These are phyloP conservation scores for Emergomyces orientalis DNA, from an alignment of 2,329 filamentous ascomycete species.

Conservation along the genomic window DNA sequence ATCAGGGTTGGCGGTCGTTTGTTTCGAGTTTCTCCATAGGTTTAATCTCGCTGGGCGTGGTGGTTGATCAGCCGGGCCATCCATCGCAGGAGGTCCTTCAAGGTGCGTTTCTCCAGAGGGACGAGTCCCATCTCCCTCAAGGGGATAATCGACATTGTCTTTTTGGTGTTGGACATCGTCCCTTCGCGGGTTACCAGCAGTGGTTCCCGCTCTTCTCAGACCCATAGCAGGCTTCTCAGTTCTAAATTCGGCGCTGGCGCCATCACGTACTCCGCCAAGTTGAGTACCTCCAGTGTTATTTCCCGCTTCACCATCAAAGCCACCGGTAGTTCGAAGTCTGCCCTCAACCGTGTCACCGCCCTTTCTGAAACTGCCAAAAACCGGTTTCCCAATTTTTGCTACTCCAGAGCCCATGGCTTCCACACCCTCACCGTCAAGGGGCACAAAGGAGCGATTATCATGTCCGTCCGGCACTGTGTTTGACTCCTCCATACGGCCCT, in stretches of 20 bases:
- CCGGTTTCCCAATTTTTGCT: slow-evolving; percentile 36
- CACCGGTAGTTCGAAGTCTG: slow-evolving; percentile 28
- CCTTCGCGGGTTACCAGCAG: background rate
- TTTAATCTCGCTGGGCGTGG: slow-evolving; percentile 25
- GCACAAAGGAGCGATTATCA: slow-evolving; percentile 30
- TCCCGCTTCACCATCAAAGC: slow-evolving; percentile 21
- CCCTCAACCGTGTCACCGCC: slow-evolving; percentile 31
- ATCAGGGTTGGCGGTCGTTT: slow-evolving; percentile 18
- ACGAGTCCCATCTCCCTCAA: background rate
- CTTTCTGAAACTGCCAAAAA: slow-evolving; percentile 37
- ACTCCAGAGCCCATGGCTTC: slow-evolving; percentile 44
- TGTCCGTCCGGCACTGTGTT: slow-evolving; percentile 4
- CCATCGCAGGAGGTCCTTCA: slow-evolving; percentile 6
- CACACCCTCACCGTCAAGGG: slow-evolving; percentile 43
- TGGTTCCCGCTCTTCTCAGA: background rate
- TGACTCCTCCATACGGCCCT: slow-evolving; percentile 14
- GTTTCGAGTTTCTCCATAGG: slow-evolving; percentile 10
- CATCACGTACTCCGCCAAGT: slow-evolving; percentile 12
- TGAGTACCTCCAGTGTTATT: slow-evolving; percentile 10
- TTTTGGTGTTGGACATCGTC: background rate
- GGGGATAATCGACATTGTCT: background rate
- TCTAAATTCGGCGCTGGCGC: background rate
- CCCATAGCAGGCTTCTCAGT: background rate
- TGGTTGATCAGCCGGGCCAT: slow-evolving; percentile 17
- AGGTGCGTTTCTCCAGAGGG: background rate